Evolutionary conservation across 1,139 yeast genomes (phyloP), one percentile per base, ranked within the genome.

Genomic region (Yamadazyma epiphylla): DNA sequence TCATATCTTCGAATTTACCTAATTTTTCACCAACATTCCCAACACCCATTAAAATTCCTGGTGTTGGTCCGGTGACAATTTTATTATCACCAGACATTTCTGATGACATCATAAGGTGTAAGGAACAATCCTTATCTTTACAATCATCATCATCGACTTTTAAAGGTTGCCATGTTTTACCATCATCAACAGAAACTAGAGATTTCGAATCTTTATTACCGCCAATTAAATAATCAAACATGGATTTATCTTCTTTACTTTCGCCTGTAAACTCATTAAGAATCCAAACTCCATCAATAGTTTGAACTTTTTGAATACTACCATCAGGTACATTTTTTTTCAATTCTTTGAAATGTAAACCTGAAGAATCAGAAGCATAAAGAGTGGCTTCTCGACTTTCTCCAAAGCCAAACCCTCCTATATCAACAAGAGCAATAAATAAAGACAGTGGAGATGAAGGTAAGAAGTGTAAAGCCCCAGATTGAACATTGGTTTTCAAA

Each of bases 211-310:
- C 45, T 24, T 37, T 45, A 16, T 36, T 30, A 7, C 59, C 61
- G 14, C 63, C 63, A 22, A 56, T 46, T 13, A 49, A 30, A n/a
- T 45, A 36, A 38, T 62, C 67, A 20, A 59, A 39, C 4, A 57
- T 34, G 0, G 56, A 37, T 25, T 51, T 33, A 10, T 37, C 39
- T 4, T 25, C 27, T 13, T 20, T 12, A 25, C 22, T 15, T 26
- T 40, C 46, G 2, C 53, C 58, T n/a, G n/a, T n/a, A n/a, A n/a
- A n/a, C 8, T 53, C 57, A 13, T 56, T 46, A 13, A 65, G 45
- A 27, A 82, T 49, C 80, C 87, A 74, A 13, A 77, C 75, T 10
- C 94, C 94, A 38, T 82, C 88, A 24, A 82, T 64, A n/a, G 69
- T 69, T 39, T 77, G 70, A 7, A 80, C 65, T 39, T 75, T 75